These are phyloP conservation scores for Penicillium sp. DNA, from an alignment of 2,329 filamentous ascomycete genomes.

Conservation along the genomic window DNA sequence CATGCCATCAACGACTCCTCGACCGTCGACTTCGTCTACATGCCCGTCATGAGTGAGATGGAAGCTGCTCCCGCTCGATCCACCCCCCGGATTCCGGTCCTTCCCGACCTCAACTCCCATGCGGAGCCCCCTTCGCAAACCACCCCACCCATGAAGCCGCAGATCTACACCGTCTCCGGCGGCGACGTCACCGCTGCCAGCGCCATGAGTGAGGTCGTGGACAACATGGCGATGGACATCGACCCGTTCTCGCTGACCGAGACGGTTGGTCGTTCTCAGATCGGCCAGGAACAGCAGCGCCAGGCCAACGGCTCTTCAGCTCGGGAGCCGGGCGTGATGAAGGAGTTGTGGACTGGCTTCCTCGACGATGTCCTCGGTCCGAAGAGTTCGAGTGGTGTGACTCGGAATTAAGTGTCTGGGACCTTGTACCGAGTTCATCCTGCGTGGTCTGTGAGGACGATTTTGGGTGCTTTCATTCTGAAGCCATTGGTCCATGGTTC, in stretches of 20 bases:
- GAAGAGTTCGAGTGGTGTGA: conserved; percentile 17
- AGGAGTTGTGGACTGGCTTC: conserved; percentile 35
- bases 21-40: conserved; percentile 59
- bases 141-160: conserved; percentile 47
- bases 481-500: conserved; percentile 1
- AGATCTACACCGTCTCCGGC: conserved; percentile 51
- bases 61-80: conserved; percentile 34
- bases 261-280: conserved; percentile 39
- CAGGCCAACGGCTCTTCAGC: conserved; percentile 28
- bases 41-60: conserved; percentile 48
- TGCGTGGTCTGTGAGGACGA: conserved; percentile 8
- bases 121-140: conserved; percentile 20
- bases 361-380: conserved; percentile 37
- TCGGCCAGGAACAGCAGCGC: conserved; percentile 32
- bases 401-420: conserved; percentile 14
- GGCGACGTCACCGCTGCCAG: conserved; percentile 44
- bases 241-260: conserved; percentile 54
- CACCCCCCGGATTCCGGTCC: conserved; percentile 47
- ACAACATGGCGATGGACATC: conserved; percentile 52
- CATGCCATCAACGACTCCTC: conserved; percentile 55
- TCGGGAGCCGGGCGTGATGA: conserved; percentile 28
- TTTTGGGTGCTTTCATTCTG: conserved; percentile 8
- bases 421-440: neutral
- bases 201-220: conserved; percentile 54
- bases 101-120: conserved; percentile 39